Evolutionary conservation across 352 stramenopile genomes (phyloP), one percentile per base, ranked within the genome.

Genomic region (Halophytophthora batemanensis): DNA sequence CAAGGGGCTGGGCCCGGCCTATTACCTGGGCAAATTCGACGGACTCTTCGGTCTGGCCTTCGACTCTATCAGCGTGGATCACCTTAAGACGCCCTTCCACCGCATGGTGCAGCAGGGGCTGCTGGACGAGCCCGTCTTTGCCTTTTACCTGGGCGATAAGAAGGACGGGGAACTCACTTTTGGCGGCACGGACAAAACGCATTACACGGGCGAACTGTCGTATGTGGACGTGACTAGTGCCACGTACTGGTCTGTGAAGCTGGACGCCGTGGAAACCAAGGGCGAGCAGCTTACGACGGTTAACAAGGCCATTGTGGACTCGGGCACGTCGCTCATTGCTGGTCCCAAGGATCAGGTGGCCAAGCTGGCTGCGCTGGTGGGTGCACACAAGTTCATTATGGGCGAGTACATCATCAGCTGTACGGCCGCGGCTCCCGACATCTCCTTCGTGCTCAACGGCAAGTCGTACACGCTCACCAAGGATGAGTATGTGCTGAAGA

Each of bases 31-130:
- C 54, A 98, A 98, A 42, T 99, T 99, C 68, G 97, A 99, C 71
- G 97, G 97, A 23, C 98, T 99, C 59, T 88, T 99, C 45, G 97
- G 97, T 38, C 66, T 99, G 14, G 97, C 86, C 23, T 99, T 98
- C 56, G 90, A 97, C 54, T 73, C 80, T 6, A 96, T 99, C 61
- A 93, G 77, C 45, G 89, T 98, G 14, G 88, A 95, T 51, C 79
- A 93, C 57, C 68, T 97, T 1, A 85, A 86, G 48, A 98, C 96
- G 5, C 91, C 96, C 2, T 98, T 99, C 69, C 82, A 98, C 42
- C 86, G 93, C 46, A 79, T 98, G 45, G 81, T 99, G 31, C 77
- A 97, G 45, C 67, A 91, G 46, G 83, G 82, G 3, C 49, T 85
- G 25, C 62, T 98, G 21, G 85, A 96, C 45, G 70, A 96, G 43